A percentile compares a stretch with the other conserved stretches of the same genome.
phyloP scores from a whole-genome alignment of 2,329 filamentous ascomycete species.

The Stromatinia cepivora region DNA sequence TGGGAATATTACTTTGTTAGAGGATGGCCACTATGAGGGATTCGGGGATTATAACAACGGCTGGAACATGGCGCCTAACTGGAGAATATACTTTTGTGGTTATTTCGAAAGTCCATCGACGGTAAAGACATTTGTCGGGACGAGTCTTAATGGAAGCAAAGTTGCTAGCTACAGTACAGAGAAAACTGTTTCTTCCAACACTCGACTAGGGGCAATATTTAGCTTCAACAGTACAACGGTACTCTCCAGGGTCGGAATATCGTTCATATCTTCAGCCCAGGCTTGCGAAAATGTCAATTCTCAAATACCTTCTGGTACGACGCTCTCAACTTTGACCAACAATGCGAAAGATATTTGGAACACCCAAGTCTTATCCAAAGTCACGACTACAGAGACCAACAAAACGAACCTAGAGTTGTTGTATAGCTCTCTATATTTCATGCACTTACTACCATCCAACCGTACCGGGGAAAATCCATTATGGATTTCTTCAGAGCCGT shows the following conservation, averaged over 20 bases:
- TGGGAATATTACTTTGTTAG: conserved; percentile 54
- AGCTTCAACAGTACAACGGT: conserved; percentile 47
- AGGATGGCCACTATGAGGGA: conserved; percentile 57
- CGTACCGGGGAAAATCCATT: conserved; percentile 68
- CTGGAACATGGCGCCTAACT: conserved; percentile 64
- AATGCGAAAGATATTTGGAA: conserved; percentile 61
- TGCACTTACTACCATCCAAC: conserved; percentile 52
- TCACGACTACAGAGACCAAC: conserved; percentile 60
- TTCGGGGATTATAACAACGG: conserved; percentile 64
- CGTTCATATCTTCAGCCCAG: conserved; percentile 50
- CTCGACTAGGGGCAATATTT: conserved; percentile 48
- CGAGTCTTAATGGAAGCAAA: background rate
- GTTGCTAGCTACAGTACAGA: conserved; percentile 39
- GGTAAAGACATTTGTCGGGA: conserved; percentile 46
- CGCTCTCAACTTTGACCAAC: conserved; percentile 44
- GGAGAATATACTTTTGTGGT: conserved; percentile 61
- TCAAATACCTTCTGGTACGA: conserved; percentile 48
- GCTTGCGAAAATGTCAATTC: conserved; percentile 50
- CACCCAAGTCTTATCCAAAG: conserved; percentile 59
- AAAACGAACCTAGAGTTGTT: conserved; percentile 57
- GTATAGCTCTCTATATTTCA: conserved; percentile 65
- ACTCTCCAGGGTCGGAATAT: conserved; percentile 53
- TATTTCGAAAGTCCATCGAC: conserved; percentile 46
- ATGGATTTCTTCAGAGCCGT: conserved; percentile 64
- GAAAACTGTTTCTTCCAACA: conserved; percentile 34